Evolutionary conservation across 1,284 basidiomycete genomes (phyloP).

Genomic region (Rhodotorula sp.): DNA sequence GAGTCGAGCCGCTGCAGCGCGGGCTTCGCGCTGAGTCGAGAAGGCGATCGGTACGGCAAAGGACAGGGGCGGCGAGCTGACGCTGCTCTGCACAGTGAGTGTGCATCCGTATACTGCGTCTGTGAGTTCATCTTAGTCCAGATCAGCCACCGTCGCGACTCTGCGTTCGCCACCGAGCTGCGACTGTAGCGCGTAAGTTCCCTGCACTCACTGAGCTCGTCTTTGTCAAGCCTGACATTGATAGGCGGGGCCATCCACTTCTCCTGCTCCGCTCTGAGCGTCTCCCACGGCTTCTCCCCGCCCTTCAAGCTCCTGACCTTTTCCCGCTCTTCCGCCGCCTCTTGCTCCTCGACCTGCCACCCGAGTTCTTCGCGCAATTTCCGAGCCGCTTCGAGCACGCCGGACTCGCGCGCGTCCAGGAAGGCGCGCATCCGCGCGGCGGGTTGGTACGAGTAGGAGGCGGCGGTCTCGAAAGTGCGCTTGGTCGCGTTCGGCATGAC

Average conservation of each 20-base stretch:
- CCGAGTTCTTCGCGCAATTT: neutral
- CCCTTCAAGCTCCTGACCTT: neutral
- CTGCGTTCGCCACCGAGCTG: neutral
- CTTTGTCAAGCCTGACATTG: constrained; percentile 5
- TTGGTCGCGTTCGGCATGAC: constrained; percentile 8
- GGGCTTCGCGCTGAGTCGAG: constrained; percentile 8
- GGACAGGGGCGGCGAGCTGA: neutral
- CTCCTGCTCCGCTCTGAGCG: constrained; percentile 2
- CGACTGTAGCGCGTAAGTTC: neutral
- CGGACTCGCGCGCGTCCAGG: neutral
- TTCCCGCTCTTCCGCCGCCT: neutral
- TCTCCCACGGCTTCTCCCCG: constrained; percentile 18
- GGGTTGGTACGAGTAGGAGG: neutral
- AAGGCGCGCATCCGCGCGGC: constrained; percentile 4
- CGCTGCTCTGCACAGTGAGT: constrained; percentile 3
- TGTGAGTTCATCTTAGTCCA: no score
- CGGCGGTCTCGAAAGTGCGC: constrained; percentile 5
- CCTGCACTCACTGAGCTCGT: constrained; percentile 12
- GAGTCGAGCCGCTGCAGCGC: constrained; percentile 18
- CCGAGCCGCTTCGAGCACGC: neutral
- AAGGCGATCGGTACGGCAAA: neutral
- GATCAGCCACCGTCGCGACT: neutral
- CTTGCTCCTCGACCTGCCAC: neutral
- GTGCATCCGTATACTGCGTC: constrained; percentile 14
- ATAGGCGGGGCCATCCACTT: constrained; percentile 9